These are phyloP conservation scores for Immersiella caudata DNA, from an alignment of 495 filamentous ascomycete genomes.

Conservation along the genomic window DNA sequence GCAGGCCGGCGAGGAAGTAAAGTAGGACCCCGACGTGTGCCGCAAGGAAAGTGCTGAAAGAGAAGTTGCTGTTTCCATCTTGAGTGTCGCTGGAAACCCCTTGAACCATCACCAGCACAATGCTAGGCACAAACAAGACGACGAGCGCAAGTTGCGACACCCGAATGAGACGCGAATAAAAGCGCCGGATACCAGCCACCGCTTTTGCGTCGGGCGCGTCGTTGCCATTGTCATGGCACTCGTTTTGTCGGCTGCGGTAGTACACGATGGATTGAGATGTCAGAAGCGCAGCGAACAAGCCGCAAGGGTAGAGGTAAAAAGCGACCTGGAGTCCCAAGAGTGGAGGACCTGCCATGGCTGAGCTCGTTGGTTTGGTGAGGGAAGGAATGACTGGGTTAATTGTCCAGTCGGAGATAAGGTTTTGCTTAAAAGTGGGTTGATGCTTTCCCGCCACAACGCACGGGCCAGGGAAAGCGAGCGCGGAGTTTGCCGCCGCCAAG, in stretches of 20 bases:
- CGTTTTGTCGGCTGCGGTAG: constrained; percentile 23
- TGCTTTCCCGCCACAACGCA: no score
- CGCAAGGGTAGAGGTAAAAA: constrained; percentile 39
- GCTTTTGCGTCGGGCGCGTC: constrained; percentile 29
- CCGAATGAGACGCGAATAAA: constrained; percentile 36
- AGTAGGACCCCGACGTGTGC: constrained; percentile 33
- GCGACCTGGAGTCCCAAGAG: constrained; percentile 32
- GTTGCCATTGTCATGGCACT: constrained; percentile 1
- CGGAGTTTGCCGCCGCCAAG: no score
- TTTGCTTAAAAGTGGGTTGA: no score
- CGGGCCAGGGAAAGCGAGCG: no score
- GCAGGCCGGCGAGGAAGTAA: constrained; percentile 38
- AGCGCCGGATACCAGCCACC: constrained; percentile 27
- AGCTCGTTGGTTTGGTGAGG: no score
- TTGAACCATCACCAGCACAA: constrained; percentile 31
- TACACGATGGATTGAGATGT: constrained; percentile 35
- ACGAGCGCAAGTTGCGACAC: constrained; percentile 28
- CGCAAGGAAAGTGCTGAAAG: constrained; percentile 38
- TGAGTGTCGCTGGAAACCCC: constrained; percentile 22
- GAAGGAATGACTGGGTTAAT: no score
- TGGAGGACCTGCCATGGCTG: no score
- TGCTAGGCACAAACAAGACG: constrained; percentile 31
- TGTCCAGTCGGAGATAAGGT: no score
- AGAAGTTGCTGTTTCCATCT: constrained; percentile 27
- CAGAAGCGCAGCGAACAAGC: constrained; percentile 32